Evolutionary conservation across 768 basidiomycete species (phyloP).

Genomic region (Suillus paluster): DNA sequence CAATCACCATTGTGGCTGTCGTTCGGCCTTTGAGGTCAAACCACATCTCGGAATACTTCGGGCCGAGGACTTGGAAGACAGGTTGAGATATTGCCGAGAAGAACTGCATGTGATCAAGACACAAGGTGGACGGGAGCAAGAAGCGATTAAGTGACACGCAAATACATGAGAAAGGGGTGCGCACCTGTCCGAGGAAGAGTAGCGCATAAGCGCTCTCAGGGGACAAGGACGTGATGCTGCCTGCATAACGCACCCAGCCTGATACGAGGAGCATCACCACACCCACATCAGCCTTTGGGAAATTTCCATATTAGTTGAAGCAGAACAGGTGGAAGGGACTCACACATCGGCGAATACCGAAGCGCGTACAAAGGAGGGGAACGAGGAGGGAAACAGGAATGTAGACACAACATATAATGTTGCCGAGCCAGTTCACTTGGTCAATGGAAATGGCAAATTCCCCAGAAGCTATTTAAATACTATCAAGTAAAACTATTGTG

Average conservation of each 20-base stretch:
- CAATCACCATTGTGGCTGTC: slow-evolving; percentile 69
- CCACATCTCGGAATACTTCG: slow-evolving; percentile 84
- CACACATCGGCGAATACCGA: slow-evolving; percentile 67
- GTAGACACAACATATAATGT: slow-evolving; percentile 65
- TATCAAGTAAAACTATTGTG: background rate
- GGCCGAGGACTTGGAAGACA: slow-evolving; percentile 75
- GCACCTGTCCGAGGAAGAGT: slow-evolving; percentile 72
- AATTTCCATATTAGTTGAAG: background rate
- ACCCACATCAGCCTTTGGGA: slow-evolving; percentile 64
- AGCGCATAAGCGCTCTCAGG: slow-evolving; percentile 61
- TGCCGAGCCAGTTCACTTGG: slow-evolving; percentile 83
- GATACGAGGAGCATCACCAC: slow-evolving; percentile 57
- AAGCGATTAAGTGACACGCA: background rate
- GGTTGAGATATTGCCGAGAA: slow-evolving; percentile 70
- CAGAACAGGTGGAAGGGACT: slow-evolving; percentile 26
- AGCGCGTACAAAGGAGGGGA: slow-evolving; percentile 59
- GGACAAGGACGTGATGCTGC: slow-evolving; percentile 58
- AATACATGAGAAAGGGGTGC: background rate
- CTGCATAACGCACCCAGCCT: slow-evolving; percentile 79
- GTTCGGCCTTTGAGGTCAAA: slow-evolving; percentile 79
- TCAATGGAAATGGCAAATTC: slow-evolving; percentile 71
- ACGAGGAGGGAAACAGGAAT: slow-evolving; percentile 65
- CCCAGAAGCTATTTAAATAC: slow-evolving; percentile 46
- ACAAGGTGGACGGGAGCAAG: too few relatives aligned
- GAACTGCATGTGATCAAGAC: slow-evolving; percentile 43